Base-by-base conservation (phyloP, 768 basidiomycete species). In the Phaffia tasmanica region DNA sequence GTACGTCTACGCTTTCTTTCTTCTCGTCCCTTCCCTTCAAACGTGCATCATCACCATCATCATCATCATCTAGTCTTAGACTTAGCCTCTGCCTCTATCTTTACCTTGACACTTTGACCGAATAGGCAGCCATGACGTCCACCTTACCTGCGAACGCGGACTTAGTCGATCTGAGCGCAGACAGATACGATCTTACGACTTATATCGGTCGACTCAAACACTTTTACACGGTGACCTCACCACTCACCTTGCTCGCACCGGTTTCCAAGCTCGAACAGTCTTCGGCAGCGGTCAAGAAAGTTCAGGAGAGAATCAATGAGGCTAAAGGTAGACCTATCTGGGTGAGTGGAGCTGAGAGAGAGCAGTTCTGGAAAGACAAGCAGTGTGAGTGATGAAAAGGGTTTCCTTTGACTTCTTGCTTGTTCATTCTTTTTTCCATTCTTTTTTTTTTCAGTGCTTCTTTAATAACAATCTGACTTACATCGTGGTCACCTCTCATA, bases 151-250 rank as follows among this genome's bases (percentile, higher is more conserved):
- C 46, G 11, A 42, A 42, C 21, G 1, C 60, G 6, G 55, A 55
- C 18, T 35, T 27, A 0, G 62, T 69, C 14, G 70, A 68, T 32
- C 57, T 70, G 30, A 27, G 53, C 5, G 25, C 27, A 14, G 58
- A 63, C 1, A 50, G 58, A n/a, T 70, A 55, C 59, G 29, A 69
- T 56, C 68, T 67, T 21, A 19, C 57, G 9, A 58, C 68, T 7
- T 70, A 65, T 29, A 30, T 18, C 0, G 74, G 74, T 14, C 74
- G 74, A 2, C 65, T 73, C 3, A 25, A 59, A 7, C 71, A 72
- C 63, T 73, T 74, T 57, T 67, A 70, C 49, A 51, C 63, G 9
- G 69, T 72, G 62, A 74, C 74, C n/a, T 70, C 70, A 0, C 74
- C 73, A 2, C 64, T 73, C 35, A 74, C 74, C 18, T 69, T 74